Base-by-base conservation (phyloP, 2,329 filamentous ascomycete genomes). In the Lecanicillium sp. region DNA sequence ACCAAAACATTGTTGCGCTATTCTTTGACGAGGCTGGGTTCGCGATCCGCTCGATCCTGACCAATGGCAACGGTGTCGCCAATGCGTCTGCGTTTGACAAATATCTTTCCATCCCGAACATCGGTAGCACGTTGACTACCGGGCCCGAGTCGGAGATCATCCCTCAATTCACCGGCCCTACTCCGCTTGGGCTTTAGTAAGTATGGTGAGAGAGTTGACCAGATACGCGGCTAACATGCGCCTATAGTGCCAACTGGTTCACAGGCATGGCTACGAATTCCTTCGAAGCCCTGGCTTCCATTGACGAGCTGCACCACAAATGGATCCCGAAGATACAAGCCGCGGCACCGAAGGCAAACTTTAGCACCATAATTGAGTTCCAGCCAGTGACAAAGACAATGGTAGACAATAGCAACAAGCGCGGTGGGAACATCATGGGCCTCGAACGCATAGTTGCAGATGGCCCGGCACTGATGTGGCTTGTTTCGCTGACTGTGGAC, bases 401-500 rank as follows among this genome's bases (percentile, higher is more conserved):
- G 14, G 47, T 58, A 12, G 29, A 42, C 10, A 46, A 55, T 37
- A 47, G 46, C 15, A 32, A 38, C 5, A 30, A 40, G 17, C 40
- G 43, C 4, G 58, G 57, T 15, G 58, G 56, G 14, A 60, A 60
- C 38, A 46, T 57, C 5, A 44, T 61, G 15, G 57, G 55, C 8
- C 52, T 60, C 12, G 54, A 59, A 40, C 51, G 35, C 4, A 30
- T 60, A 39, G 57, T 66, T 28, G 50, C 52, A 1, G 52, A 64
- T 17, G 60, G 61, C 11, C 58, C 60, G 8, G 51, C 57, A 5
- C 41, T 56, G 29, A 52, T 57, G 39, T 66, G 59, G 58, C 56
- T 65, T 18, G 49, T 59, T 12, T 52, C 57, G 22, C 46, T 65
- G n/a, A 62, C 60, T n/a, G 53, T 61, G 13, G 59, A 59, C 44